phyloP scores from a whole-genome alignment of 768 basidiomycete species.

The Kondoa subrosea region DNA sequence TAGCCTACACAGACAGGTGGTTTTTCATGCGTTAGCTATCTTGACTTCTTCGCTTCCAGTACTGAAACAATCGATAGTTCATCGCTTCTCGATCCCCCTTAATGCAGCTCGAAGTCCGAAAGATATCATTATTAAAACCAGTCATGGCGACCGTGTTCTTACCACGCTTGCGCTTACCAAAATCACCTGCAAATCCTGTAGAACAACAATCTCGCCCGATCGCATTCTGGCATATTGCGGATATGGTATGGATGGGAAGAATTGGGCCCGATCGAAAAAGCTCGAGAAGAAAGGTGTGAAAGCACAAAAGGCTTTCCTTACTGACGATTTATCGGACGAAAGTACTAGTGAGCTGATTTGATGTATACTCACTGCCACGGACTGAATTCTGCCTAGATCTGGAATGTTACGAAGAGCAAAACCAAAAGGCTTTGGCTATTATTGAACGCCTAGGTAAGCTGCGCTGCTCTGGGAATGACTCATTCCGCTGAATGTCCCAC shows the following conservation, averaged over 20 bases:
- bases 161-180: too few species aligned
- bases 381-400: neutral
- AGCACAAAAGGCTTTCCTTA: neutral
- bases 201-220: too few species aligned
- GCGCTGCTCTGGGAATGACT: neutral
- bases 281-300: neutral
- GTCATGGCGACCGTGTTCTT: too few species aligned
- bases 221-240: neutral
- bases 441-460: neutral
- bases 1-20: too few species aligned
- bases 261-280: neutral
- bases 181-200: too few species aligned
- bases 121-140: too few species aligned
- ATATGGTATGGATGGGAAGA: neutral
- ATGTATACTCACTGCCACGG: neutral
- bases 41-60: too few species aligned
- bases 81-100: too few species aligned
- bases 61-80: too few species aligned
- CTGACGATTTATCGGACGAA: neutral
- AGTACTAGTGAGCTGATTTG: neutral
- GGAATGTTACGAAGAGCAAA: neutral
- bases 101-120: too few species aligned
- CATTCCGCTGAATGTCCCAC: neutral
- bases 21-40: too few species aligned
- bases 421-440: neutral